Percentiles rank a stretch among this genome's conserved stretches.
These are phyloP conservation scores for Haplosporangium sp. DNA, from an alignment of 371 early-diverging fungal species.

Conservation along the genomic window DNA sequence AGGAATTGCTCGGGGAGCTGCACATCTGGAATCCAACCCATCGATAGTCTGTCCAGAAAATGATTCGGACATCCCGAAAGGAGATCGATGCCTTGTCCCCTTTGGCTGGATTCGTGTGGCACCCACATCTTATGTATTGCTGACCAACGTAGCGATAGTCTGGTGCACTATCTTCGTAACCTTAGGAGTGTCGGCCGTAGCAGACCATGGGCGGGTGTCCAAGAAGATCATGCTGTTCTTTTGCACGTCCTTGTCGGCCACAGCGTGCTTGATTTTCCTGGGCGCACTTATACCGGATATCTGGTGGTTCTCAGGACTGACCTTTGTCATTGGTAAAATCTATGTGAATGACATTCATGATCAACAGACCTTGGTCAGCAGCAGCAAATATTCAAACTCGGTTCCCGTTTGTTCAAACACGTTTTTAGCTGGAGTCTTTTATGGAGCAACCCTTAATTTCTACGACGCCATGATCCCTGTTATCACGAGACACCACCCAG, in stretches of 20 bases:
- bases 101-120: conserved; percentile 47
- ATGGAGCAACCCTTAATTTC: conserved; percentile 62
- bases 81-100: conserved; percentile 36
- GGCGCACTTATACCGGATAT: conserved; percentile 19
- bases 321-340: conserved; percentile 20
- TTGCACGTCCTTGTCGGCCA: conserved; percentile 7
- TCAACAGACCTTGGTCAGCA: background rate
- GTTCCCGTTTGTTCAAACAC: background rate
- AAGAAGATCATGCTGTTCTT: conserved; percentile 24
- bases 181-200: conserved; percentile 36
- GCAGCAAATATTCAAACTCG: no score
- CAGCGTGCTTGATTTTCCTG: conserved; percentile 28
- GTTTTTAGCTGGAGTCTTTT: conserved; percentile 50
- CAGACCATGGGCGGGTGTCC: conserved; percentile 45
- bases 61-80: conserved; percentile 21
- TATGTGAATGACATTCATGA: background rate
- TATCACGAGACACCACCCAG: conserved; percentile 60
- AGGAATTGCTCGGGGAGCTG: conserved; percentile 27
- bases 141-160: conserved; percentile 27
- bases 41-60: conserved; percentile 24
- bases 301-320: conserved; percentile 33
- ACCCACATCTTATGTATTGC: conserved; percentile 43
- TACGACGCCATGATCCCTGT: conserved; percentile 69
- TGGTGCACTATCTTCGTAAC: conserved; percentile 28
- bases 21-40: conserved; percentile 31